phyloP scores from a whole-genome alignment of 805 yeast genomes.

The Suhomyces canberraensis region DNA sequence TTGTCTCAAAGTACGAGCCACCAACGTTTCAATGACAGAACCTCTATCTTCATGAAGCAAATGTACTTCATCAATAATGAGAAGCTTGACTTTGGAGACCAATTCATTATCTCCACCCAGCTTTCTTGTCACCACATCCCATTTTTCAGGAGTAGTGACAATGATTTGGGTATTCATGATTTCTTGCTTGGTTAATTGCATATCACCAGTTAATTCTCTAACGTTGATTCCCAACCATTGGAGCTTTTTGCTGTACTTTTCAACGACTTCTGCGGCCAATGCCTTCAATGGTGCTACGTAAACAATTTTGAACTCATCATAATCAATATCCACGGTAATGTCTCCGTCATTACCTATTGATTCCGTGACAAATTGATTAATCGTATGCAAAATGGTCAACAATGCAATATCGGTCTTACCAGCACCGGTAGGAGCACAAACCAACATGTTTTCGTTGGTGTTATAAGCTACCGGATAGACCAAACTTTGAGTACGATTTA shows the following conservation, averaged over 20 bases:
- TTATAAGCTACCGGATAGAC: conserved; percentile 90
- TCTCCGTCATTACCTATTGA: conserved; percentile 45
- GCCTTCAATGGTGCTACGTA: conserved; percentile 95
- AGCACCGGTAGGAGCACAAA: conserved; percentile 98
- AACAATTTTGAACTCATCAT: conserved; percentile 83
- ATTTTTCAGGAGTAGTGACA: conserved; percentile 93
- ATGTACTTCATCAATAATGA: conserved; percentile 96
- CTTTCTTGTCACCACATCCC: conserved; percentile 97
- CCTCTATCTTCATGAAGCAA: conserved; percentile 96
- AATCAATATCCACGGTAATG: conserved; percentile 61
- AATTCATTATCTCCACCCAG: conserved; percentile 84
- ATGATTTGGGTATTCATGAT: conserved; percentile 79
- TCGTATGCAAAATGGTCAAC: conserved; percentile 72
- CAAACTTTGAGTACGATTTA: conserved; percentile 86
- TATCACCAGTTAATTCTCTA: conserved; percentile 89
- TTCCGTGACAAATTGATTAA: conserved; percentile 65
- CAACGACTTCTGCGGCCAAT: conserved; percentile 94
- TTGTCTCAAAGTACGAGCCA: conserved; percentile 90
- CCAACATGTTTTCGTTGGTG: conserved; percentile 90
- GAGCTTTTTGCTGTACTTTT: conserved; percentile 73
- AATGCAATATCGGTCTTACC: conserved; percentile 96
- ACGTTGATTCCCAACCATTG: conserved; percentile 85
- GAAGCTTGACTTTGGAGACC: conserved; percentile 75
- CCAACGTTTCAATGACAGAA: conserved; percentile 92
- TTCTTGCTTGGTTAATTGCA: conserved; percentile 83